Evolutionary conservation across 2,329 filamentous ascomycete genomes (phyloP).

Genomic region (Orbilia blumenaviensis): DNA sequence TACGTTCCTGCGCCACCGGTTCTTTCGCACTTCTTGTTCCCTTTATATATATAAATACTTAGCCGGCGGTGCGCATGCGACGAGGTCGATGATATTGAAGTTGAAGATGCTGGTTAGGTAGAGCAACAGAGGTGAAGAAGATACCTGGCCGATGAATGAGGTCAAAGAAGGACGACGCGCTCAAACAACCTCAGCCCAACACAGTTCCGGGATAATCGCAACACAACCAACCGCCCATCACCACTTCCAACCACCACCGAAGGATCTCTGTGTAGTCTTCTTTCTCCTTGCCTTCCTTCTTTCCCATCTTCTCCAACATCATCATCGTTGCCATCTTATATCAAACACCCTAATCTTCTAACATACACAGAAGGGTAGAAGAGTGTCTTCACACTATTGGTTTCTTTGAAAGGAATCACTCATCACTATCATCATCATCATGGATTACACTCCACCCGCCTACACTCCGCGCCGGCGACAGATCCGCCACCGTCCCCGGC

Average conservation of each 20-base stretch:
- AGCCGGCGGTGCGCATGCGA: neutral
- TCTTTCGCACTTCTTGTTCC: neutral
- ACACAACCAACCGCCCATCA: slow-evolving; percentile 17
- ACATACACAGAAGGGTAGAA: too few species aligned
- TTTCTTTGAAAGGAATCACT: neutral
- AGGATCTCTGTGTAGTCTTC: too few species aligned
- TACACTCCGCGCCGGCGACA: slow-evolving; percentile 27
- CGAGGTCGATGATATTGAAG: neutral
- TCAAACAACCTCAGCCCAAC: slow-evolving; percentile 40
- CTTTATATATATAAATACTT: neutral
- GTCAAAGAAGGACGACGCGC: slow-evolving; percentile 18
- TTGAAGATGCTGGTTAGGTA: too few species aligned
- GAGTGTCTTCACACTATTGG: too few species aligned
- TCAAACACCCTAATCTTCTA: neutral
- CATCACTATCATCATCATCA: neutral
- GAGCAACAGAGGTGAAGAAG: too few species aligned
- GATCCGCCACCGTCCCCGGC: slow-evolving; percentile 29
- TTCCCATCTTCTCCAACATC: neutral
- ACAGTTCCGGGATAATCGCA: neutral
- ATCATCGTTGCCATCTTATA: neutral
- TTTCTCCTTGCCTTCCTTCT: too few species aligned
- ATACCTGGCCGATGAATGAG: too few species aligned
- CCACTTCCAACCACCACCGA: slow-evolving; percentile 28
- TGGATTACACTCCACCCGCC: slow-evolving; percentile 25
- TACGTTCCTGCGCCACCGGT: neutral